These are phyloP conservation scores for Solanum commersonii DNA, from an alignment of 257 asterid genomes.

Conservation along the genomic window DNA sequence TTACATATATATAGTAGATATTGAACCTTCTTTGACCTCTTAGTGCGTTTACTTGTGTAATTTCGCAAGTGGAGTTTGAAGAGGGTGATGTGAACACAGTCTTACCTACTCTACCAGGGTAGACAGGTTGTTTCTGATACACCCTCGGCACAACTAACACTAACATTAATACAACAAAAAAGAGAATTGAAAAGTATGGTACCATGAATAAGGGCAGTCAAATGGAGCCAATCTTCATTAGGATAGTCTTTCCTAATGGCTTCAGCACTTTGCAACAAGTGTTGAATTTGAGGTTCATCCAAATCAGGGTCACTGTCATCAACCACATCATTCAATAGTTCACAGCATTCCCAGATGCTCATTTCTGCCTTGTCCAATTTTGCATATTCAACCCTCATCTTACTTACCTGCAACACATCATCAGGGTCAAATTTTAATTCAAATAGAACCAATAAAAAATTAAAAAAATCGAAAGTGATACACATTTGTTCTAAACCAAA, in stretches of 20 bases:
- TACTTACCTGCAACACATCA: conserved; percentile 37
- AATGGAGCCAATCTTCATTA: conserved; percentile 78
- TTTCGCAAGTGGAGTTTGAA: background rate
- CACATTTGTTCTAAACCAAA: background rate
- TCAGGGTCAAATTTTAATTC: background rate
- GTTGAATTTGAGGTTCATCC: conserved; percentile 94
- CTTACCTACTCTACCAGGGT: background rate
- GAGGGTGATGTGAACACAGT: background rate
- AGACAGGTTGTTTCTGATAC: background rate
- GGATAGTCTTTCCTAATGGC: conserved; percentile 85
- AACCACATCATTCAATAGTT: conserved; percentile 45
- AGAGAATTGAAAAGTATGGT: background rate
- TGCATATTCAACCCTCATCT: conserved; percentile 57
- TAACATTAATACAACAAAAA: background rate
- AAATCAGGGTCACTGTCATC: conserved; percentile 43
- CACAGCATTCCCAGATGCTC: conserved; percentile 98
- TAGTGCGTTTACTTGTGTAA: background rate
- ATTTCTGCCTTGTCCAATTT: conserved; percentile 57
- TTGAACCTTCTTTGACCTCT: too few species aligned
- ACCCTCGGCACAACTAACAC: background rate
- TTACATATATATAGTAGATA: too few species aligned
- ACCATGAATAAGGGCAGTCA: conserved; percentile 88
- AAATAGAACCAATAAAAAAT: background rate
- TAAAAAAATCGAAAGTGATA: background rate
- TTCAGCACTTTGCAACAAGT: conserved; percentile 81